Percentiles rank a stretch among this genome's conserved stretches.
These are phyloP conservation scores for Eucalyptus albens DNA, from an alignment of 345 rosid genomes.

Conservation along the genomic window DNA sequence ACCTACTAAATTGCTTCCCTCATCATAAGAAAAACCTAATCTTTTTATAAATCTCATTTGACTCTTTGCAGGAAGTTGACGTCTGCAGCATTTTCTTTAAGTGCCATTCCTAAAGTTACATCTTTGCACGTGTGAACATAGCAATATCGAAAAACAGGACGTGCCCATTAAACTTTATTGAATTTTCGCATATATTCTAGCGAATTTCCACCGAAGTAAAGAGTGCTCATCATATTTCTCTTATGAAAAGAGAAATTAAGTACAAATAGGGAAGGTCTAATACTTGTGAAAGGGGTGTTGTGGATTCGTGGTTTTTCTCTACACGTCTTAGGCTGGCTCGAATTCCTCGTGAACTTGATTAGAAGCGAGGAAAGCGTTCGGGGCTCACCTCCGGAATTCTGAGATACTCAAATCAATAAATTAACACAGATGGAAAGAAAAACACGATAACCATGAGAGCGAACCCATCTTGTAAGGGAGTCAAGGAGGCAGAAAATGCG, in stretches of 20 bases:
- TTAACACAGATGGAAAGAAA: background rate
- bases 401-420: background rate
- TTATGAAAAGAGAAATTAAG: background rate
- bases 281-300: background rate
- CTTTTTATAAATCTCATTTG: background rate
- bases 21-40: background rate
- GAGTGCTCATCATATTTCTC: background rate
- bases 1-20: background rate
- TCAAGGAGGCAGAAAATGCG: background rate
- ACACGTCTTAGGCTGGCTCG: background rate
- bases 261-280: background rate
- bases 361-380: background rate
- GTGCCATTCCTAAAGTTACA: background rate
- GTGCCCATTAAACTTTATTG: background rate
- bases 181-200: background rate
- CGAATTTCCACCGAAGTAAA: background rate
- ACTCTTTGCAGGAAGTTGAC: background rate
- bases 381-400: background rate
- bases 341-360: background rate
- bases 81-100: accelerated
- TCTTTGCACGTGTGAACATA: background rate
- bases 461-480: background rate
- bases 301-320: background rate
- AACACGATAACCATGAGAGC: background rate
- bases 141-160: background rate